phyloP scores from a whole-genome alignment of 2,329 filamentous ascomycete genomes.

The Akanthomyces dipterigenus region DNA sequence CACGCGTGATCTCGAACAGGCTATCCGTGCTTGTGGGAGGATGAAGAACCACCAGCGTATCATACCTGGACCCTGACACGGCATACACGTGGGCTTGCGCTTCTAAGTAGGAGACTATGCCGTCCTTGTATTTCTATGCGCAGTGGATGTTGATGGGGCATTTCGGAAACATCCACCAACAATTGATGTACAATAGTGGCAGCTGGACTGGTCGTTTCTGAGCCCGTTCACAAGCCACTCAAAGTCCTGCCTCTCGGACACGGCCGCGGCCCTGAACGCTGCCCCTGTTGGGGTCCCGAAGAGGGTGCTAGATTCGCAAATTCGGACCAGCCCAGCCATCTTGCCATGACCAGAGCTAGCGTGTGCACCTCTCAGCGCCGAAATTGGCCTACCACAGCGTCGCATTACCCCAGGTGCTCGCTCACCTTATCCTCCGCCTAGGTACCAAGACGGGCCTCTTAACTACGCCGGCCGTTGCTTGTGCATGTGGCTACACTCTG shows the following conservation, averaged over 20 bases:
- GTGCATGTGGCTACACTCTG: not conserved
- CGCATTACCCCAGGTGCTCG: constrained; percentile 14
- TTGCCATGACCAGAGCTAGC: constrained; percentile 3
- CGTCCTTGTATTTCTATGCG: not conserved
- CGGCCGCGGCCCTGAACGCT: not conserved
- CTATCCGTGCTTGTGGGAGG: no score
- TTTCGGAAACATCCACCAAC: not conserved
- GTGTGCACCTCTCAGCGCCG: constrained; percentile 3
- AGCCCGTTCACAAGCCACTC: not conserved
- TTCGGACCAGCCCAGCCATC: constrained; percentile 4
- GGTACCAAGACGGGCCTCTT: not conserved
- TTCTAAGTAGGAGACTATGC: not conserved
- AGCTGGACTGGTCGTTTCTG: not conserved
- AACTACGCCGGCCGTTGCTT: not conserved
- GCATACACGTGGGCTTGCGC: not conserved
- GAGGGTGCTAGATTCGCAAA: not conserved
- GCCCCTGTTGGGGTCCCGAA: not conserved
- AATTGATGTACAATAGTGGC: not conserved
- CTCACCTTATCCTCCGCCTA: not conserved
- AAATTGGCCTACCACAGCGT: constrained; percentile 15
- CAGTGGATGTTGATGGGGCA: not conserved
- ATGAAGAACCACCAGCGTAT: not conserved
- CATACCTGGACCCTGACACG: not conserved
- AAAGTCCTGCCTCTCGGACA: not conserved
- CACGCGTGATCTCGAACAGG: not conserved